These are phyloP conservation scores for Myriosclerotinia scirpicola DNA, from an alignment of 2,329 filamentous ascomycete species.

Conservation along the genomic window DNA sequence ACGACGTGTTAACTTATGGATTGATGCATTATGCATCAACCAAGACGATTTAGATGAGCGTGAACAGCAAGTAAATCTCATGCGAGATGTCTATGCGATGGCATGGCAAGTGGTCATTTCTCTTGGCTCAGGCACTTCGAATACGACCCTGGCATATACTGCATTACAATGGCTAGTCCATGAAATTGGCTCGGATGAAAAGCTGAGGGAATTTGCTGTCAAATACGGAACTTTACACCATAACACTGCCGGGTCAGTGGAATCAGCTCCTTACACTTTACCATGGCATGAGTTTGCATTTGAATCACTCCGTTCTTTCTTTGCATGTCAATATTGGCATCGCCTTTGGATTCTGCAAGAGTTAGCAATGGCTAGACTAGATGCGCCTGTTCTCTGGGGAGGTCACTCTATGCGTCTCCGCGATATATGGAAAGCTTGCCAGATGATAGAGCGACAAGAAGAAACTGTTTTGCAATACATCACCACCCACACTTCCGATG, in stretches of 20 bases:
- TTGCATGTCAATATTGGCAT: constrained; percentile 19
- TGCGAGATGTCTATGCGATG: constrained; percentile 23
- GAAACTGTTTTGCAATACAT: constrained; percentile 13
- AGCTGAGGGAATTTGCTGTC: constrained; percentile 17
- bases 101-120: constrained; percentile 20
- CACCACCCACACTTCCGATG: background rate
- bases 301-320: constrained; percentile 11
- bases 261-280: constrained; percentile 14
- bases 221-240: constrained; percentile 12
- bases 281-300: constrained; percentile 14
- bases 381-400: constrained; percentile 18
- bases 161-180: constrained; percentile 15
- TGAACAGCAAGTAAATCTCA: constrained; percentile 23
- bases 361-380: constrained; percentile 14
- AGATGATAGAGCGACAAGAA: constrained; percentile 16
- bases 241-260: background rate
- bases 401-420: constrained; percentile 7
- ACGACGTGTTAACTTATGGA: constrained; percentile 20
- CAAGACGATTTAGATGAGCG: constrained; percentile 25
- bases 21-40: constrained; percentile 27
- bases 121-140: constrained; percentile 1
- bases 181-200: constrained; percentile 5
- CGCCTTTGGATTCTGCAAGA: constrained; percentile 24
- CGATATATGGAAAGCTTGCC: constrained; percentile 21
- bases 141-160: constrained; percentile 2